These are phyloP conservation scores for Mycena pura DNA, from an alignment of 768 basidiomycete genomes.

Conservation along the genomic window DNA sequence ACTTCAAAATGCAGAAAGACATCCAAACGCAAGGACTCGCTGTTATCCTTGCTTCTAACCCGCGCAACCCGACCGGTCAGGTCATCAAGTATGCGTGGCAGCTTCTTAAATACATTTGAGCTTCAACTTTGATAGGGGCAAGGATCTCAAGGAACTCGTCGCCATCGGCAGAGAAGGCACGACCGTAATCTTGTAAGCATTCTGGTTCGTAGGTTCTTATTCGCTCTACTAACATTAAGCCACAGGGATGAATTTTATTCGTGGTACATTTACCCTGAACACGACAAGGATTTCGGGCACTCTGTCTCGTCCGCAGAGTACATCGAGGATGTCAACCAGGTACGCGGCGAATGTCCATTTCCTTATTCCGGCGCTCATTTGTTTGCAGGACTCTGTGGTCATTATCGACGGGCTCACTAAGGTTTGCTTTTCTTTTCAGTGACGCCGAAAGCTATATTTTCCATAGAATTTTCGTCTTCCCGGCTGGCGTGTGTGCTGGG, in stretches of 20 bases:
- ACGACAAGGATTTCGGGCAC: constrained; percentile 74
- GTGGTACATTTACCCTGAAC: constrained; percentile 92
- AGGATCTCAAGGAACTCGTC: constrained; percentile 84
- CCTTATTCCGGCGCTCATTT: not conserved
- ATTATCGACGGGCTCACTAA: constrained; percentile 95
- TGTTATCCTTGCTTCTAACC: constrained; percentile 90
- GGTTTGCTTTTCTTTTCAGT: constrained; percentile 44
- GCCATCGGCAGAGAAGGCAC: constrained; percentile 75
- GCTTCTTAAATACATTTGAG: not conserved
- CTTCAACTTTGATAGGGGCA: constrained; percentile 54
- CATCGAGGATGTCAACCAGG: constrained; percentile 85
- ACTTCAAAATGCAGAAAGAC: constrained; percentile 61
- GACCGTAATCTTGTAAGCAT: constrained; percentile 74
- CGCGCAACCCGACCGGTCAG: constrained; percentile 98
- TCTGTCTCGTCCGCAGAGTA: constrained; percentile 85
- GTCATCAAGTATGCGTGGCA: constrained; percentile 54
- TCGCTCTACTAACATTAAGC: too few relatives aligned
- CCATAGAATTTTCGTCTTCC: constrained; percentile 93
- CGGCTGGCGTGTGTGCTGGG: constrained; percentile 95
- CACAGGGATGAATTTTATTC: too few relatives aligned
- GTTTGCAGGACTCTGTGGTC: constrained; percentile 69
- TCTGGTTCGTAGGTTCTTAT: not conserved
- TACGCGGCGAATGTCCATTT: constrained; percentile 31
- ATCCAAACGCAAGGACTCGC: constrained; percentile 83
- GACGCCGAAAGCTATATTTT: not conserved